Conservation (phyloP, 805 yeast species). For the Candida sithepensis region DNA sequence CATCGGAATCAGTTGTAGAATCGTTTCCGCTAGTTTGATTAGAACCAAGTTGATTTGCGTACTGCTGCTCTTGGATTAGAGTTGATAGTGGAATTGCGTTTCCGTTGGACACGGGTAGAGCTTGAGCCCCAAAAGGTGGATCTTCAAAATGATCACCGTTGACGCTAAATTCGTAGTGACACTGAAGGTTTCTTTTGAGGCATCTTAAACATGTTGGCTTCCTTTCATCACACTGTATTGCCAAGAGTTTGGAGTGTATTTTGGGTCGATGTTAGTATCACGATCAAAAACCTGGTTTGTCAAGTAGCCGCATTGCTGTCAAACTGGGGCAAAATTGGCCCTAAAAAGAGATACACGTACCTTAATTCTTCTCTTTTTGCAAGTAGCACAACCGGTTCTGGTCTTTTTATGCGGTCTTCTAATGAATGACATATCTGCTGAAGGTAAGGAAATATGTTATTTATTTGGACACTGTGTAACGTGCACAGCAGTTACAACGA, state of each 20-base stretch:
- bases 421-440: constrained; percentile 12
- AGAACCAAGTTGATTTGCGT: neutral
- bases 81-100: neutral
- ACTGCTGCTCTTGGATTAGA: neutral
- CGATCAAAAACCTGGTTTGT: neutral
- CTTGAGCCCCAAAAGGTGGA: neutral
- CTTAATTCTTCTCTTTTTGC: constrained; percentile 23
- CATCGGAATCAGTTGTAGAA: neutral
- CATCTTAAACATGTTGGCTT: constrained; percentile 23
- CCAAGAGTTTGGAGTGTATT: neutral
- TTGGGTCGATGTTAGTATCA: neutral
- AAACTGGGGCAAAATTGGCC: neutral
- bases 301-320: too few species aligned
- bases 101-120: neutral
- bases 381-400: constrained; percentile 22
- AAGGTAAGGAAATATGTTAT: neutral
- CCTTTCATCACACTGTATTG: constrained; percentile 22
- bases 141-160: neutral
- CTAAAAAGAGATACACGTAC: constrained; percentile 11
- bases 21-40: neutral
- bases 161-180: constrained; percentile 8
- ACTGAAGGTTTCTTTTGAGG: constrained; percentile 16
- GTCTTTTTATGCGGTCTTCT: constrained; percentile 25
- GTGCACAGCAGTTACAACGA: too few species aligned
- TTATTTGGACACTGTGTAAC: too few species aligned